Conservation (phyloP, 2,329 filamentous ascomycete genomes). For the Cladosporium sp. region DNA sequence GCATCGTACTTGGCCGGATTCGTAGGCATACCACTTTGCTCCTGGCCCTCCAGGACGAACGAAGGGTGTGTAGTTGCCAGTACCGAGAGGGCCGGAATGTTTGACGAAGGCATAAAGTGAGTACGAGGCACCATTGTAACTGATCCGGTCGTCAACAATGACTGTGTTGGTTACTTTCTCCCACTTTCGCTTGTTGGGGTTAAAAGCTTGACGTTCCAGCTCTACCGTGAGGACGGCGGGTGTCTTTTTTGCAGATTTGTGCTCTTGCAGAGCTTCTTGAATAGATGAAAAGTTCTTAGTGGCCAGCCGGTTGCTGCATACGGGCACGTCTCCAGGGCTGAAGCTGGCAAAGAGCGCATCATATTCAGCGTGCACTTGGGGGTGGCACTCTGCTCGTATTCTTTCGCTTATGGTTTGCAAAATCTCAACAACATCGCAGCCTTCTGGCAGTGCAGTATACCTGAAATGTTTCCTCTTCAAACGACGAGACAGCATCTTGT, state of each 20-base stretch:
- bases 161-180: conserved; percentile 58
- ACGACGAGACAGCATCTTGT: conserved; percentile 30
- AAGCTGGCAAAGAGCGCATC: conserved; percentile 30
- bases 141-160: conserved; percentile 55
- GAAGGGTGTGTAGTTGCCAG: conserved; percentile 60
- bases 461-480: conserved; percentile 15
- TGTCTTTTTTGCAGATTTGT: conserved; percentile 33
- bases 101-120: conserved; percentile 61
- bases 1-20: conserved; percentile 53
- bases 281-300: conserved; percentile 39
- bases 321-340: conserved; percentile 24
- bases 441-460: conserved; percentile 12
- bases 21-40: conserved; percentile 60
- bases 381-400: conserved; percentile 22
- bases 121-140: conserved; percentile 51
- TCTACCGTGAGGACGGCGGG: conserved; percentile 46
- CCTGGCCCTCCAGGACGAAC: conserved; percentile 58
- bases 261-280: conserved; percentile 43
- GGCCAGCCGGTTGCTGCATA: conserved; percentile 29
- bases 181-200: conserved; percentile 56
- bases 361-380: conserved; percentile 22
- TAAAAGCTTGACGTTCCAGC: conserved; percentile 58
- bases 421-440: conserved; percentile 29
- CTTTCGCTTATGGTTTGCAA: conserved; percentile 23
- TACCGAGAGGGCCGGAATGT: conserved; percentile 59